Evolutionary conservation across 441 rosid species (phyloP).

Genomic region (Corymbia calophylla): DNA sequence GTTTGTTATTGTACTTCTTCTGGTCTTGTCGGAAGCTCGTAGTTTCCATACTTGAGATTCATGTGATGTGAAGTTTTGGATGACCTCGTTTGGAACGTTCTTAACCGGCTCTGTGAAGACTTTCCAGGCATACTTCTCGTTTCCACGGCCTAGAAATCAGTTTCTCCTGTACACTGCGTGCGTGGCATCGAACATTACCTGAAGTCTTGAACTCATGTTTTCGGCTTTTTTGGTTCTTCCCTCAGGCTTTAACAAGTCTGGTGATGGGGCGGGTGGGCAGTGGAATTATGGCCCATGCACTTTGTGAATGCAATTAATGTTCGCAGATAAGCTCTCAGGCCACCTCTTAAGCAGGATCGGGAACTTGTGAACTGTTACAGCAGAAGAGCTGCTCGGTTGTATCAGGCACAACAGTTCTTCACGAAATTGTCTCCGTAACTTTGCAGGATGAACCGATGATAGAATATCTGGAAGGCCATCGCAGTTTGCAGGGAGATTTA

Average conservation of each 20-base stretch:
- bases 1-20: background rate
- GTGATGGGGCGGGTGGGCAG: fast-evolving
- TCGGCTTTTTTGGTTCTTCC: background rate
- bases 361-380: background rate
- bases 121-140: background rate
- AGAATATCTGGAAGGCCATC: background rate
- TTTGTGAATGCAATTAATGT: background rate
- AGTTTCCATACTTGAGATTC: background rate
- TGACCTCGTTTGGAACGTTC: background rate
- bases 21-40: background rate
- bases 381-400: fast-evolving
- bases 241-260: background rate
- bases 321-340: background rate
- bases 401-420: background rate
- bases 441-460: fast-evolving
- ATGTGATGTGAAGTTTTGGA: background rate
- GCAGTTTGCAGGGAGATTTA: background rate
- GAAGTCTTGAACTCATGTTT: background rate
- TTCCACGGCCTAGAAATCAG: background rate
- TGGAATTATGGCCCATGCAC: background rate
- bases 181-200: background rate
- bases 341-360: fast-evolving
- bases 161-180: background rate
- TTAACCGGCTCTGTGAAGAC: background rate
- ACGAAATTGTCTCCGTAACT: background rate